phyloP scores from a whole-genome alignment of 163 green algal species.

The Scenedesmus sp. region DNA sequence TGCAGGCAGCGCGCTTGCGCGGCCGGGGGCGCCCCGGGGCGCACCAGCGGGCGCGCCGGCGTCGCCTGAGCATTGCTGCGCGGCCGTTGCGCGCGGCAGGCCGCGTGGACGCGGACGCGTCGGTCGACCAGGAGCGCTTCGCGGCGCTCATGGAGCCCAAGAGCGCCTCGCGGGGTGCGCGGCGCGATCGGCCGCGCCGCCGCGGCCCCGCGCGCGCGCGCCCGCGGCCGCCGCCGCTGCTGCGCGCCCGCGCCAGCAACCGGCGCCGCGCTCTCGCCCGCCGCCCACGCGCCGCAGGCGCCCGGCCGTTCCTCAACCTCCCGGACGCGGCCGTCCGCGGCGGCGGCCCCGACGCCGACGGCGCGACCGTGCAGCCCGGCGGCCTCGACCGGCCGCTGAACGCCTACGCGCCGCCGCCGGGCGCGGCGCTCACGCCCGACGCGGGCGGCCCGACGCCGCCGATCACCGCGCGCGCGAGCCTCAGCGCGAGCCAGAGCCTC shows the following conservation, averaged over 20 bases:
- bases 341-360: no score
- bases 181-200: no score
- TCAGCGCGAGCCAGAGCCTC: neutral
- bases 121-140: neutral
- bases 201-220: no score
- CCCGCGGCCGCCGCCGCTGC: no score
- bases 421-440: neutral
- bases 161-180: no score
- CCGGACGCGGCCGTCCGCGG: constrained; percentile 17
- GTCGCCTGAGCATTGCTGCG: no score
- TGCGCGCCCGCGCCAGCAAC: no score
- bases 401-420: constrained; percentile 7
- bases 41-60: no score
- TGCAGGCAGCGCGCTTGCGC: no score
- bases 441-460: constrained; percentile 15
- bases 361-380: no score
- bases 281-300: constrained; percentile 1
- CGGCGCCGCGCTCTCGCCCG: no score
- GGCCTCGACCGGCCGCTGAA: neutral
- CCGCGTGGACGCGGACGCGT: neutral
- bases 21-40: no score
- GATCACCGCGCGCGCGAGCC: constrained; percentile 1
- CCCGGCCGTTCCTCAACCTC: constrained; percentile 17
- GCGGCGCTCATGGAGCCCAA: neutral
- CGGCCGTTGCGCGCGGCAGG: neutral